Evolutionary conservation across 2,329 filamentous ascomycete genomes (phyloP), one percentile per base, ranked within the genome.

Genomic region (Pseudopithomyces maydicus): DNA sequence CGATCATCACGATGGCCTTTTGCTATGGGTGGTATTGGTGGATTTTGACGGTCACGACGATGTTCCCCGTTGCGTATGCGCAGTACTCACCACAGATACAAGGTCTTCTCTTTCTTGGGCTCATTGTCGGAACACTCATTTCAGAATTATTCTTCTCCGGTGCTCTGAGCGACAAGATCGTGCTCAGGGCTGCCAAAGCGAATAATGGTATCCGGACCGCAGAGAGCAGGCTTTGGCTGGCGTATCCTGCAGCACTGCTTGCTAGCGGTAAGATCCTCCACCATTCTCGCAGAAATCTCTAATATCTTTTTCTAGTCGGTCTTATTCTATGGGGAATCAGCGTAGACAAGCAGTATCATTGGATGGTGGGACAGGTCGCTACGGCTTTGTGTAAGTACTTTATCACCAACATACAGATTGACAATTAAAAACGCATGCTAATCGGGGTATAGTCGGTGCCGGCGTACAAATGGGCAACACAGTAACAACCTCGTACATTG

Each of bases 11-110:
- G 3, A 51, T 51, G 36, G 48, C 33, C 1, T 51, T 29, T 10
- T 51, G 48, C 14, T 51, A 51, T n/a, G 48, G 36, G 20, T 51
- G 48, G 48, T 51, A 51, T n/a, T 51, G 48, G 48, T 51, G 22
- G 23, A 42, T 51, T n/a, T 5, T 51, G 14, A 29, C 48, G n/a
- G 26, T 51, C 17, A 51, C 26, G 12, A 43, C 48, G 36, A 51
- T 51, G 48, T 51, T 51, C 26, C 48, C 48, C n/a, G 48, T 51
- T 12, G 48, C 48, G 2, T 51, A 51, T 22, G 48, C 36, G 7
- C 36, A 51, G 11, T 51, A 51, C 15, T 43, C 48, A 6, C 48
- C 48, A 29, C 48, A 51, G 26, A 51, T 43, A 19, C 48, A 51
- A n/a, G 48, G 48, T 15, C 48, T 51, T n/a, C 48, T 51, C n/a